These are phyloP conservation scores for Lecanosticta acicola DNA, from an alignment of 2,329 filamentous ascomycete genomes.

Conservation along the genomic window DNA sequence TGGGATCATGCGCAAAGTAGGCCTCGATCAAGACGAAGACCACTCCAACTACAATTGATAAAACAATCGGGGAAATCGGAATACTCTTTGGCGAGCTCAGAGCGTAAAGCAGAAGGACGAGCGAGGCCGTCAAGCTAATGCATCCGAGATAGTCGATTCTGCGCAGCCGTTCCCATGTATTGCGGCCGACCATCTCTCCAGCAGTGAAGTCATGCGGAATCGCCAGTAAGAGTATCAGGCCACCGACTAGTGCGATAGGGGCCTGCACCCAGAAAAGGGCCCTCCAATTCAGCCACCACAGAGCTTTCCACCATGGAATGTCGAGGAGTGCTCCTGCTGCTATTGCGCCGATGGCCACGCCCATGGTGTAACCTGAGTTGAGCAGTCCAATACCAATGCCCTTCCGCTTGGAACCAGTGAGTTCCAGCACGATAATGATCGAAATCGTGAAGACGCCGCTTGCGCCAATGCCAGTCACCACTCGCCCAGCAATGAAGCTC, in stretches of 20 bases:
- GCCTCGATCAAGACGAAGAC: constrained; percentile 58
- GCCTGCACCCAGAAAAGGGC: constrained; percentile 61
- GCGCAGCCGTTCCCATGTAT: constrained; percentile 49
- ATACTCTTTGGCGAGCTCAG: constrained; percentile 60
- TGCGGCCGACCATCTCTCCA: constrained; percentile 26
- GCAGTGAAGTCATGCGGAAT: constrained; percentile 50
- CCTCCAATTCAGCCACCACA: too few relatives aligned
- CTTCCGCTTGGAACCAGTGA: constrained; percentile 60
- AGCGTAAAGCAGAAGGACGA: constrained; percentile 67
- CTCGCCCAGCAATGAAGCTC: constrained; percentile 63
- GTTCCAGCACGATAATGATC: constrained; percentile 70
- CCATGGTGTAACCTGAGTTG: constrained; percentile 67
- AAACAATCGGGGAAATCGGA: constrained; percentile 52
- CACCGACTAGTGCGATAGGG: constrained; percentile 58
- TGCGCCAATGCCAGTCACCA: constrained; percentile 62
- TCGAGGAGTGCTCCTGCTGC: constrained; percentile 61
- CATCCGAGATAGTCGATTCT: constrained; percentile 72
- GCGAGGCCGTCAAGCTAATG: constrained; percentile 55
- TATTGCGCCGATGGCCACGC: constrained; percentile 65
- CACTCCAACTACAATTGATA: constrained; percentile 56
- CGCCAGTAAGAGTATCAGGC: constrained; percentile 57
- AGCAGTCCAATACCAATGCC: constrained; percentile 69
- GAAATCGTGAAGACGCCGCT: constrained; percentile 68
- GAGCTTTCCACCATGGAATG: constrained; percentile 62
- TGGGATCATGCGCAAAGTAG: constrained; percentile 59